Base-by-base conservation (phyloP, 805 yeast species). In the Monosporozyma servazzii region DNA sequence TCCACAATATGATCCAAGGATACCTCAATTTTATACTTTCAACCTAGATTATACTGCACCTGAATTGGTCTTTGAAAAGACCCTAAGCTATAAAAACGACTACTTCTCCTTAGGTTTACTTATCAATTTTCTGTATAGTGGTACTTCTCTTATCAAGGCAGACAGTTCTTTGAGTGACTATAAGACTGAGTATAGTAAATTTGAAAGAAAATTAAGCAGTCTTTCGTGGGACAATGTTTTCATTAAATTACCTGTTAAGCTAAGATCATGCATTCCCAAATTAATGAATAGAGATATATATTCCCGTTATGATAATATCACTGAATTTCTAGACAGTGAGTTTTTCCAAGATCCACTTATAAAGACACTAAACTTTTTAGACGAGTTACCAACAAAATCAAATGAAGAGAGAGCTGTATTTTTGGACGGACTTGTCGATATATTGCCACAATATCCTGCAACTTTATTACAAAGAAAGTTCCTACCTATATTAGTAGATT, bases 321-420 rank as follows among this genome's bases (percentile, higher is more conserved):
- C 56, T 5, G 84, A 81, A 47, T 78, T 93, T 54, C 76, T 86
- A n/a, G 78, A 79, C 10, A 80, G 88, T 9, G 79, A 76, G 37
- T 86, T 80, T 58, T 91, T 90, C 67, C 86, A 88, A 68, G 90
- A 88, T 56, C 87, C 91, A 48, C 71, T 89, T 48, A 80, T 91
- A 48, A 84, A 85, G 60, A 83, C 95, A 2, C 75, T 91, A 72
- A 80, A 84, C 65, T 83, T 85, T 58, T 67, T 91, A 45, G 97
- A 91, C 62, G 93, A 86, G 51, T 82, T 87, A 54, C 80, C 89
- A 9, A 86, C 96, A 0, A 84, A 86, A 58, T 70, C 82, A 2
- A 71, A 73, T 6, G 75, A 75, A 17, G 97, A 91, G 52, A 84
- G 84, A 59, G 65, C 78, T 23, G 71, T 80, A 0, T 88, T 88